Evolutionary conservation across 2,329 filamentous ascomycete species (phyloP), one percentile per base, ranked within the genome.

Genomic region (Hypomyces rosellus): DNA sequence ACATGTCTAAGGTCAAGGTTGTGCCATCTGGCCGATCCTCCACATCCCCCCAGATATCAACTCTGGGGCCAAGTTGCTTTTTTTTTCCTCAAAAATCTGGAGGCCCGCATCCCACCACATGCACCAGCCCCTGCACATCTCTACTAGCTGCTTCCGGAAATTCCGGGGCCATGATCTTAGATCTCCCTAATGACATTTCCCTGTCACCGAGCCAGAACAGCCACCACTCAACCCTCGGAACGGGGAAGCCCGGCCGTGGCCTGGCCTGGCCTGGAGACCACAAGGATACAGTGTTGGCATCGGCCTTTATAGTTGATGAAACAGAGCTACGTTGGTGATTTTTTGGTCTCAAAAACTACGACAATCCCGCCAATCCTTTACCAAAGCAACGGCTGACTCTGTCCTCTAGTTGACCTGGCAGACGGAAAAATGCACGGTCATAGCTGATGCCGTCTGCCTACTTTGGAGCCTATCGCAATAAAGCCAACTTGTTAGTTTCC

Each of bases 151-250:
- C 14, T 54, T 64, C 48, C 30, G 59, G 63, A 51, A 60, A 60
- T 66, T 61, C 63, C 62, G 63, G 61, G 61, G 60, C 55, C 58
- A 20, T 60, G 60, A 65, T 65, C 63, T 65, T 51, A 65, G 63
- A 65, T 65, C 63, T 63, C 57, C 58, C 59, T 61, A 51, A 51
- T 46, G 37, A 51, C 40, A 30, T 44, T 18, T 59, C 60, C 63
- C 60, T 64, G 63, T 53, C 61, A 48, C 48, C 49, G 40, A 51
- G 40, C 34, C 49, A 48, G 25, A 51, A 44, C 49, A 45, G 49
- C 45, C 51, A 45, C 45, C 51, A 45, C 52, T 46, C 45, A 53
- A 53, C 51, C 51, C 61, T 48, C 62, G 60, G 62, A 57, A 58
- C 60, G 60, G 60, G 54, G 55, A 65, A 59, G 57, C 59, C 60